Evolutionary conservation across 768 basidiomycete species (phyloP).

Genomic region (Inosperma sp.): DNA sequence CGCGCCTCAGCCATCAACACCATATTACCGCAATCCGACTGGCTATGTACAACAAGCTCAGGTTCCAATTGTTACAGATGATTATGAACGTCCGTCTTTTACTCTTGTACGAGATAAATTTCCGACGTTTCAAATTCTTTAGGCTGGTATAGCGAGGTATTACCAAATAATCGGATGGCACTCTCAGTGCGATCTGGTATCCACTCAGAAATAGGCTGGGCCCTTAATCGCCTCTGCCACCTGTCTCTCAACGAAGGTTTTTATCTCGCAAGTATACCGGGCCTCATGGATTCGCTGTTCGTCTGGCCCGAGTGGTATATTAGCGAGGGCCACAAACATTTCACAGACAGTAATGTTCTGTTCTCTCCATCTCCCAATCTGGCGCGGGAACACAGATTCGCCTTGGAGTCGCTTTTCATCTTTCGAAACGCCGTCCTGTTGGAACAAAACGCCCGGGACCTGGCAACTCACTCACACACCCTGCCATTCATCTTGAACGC

Average conservation of each 20-base stretch:
- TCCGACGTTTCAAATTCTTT: constrained; percentile 7
- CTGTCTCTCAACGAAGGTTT: constrained; percentile 79
- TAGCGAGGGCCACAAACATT: constrained; percentile 49
- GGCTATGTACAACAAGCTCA: constrained; percentile 29
- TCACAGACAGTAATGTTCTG: constrained; percentile 39
- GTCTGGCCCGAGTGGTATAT: constrained; percentile 88
- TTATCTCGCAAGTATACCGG: constrained; percentile 64
- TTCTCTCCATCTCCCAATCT: constrained; percentile 54
- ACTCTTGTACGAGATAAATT: constrained; percentile 2
- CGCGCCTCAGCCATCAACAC: constrained; percentile 10
- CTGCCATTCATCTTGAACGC: constrained; percentile 62
- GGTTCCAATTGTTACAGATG: constrained; percentile 46
- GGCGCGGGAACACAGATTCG: constrained; percentile 60
- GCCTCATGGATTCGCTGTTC: constrained; percentile 77
- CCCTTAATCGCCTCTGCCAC: constrained; percentile 79
- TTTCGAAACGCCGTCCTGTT: constrained; percentile 81
- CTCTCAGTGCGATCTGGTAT: constrained; percentile 84
- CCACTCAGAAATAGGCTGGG: constrained; percentile 80
- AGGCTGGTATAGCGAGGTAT: constrained; percentile 87
- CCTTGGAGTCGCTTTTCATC: constrained; percentile 80
- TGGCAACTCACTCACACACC: constrained; percentile 56
- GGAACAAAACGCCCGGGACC: constrained; percentile 59
- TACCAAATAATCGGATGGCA: constrained; percentile 83
- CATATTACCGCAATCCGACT: constrained; percentile 23
- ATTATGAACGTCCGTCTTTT: constrained; percentile 63